Conservation (phyloP, 768 basidiomycete genomes). For the Termitomyces sp. region DNA sequence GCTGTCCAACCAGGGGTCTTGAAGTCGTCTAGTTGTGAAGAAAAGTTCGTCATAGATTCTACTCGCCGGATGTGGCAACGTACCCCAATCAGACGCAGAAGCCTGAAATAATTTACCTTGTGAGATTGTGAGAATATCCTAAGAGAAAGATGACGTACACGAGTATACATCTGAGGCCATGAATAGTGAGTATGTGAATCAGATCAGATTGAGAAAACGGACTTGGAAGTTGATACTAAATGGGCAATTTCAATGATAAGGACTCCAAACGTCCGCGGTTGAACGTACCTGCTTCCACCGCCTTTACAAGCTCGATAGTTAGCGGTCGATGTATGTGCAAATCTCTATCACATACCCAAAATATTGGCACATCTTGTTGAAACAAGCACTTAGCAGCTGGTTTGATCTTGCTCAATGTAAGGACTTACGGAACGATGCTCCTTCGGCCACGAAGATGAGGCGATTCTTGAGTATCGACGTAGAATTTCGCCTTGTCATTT, state of each 20-base stretch:
- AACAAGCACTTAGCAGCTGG: background rate
- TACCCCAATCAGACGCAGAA: slow-evolving; percentile 68
- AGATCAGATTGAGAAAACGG: background rate
- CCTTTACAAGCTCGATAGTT: slow-evolving; percentile 21
- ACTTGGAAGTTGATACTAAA: slow-evolving; percentile 67
- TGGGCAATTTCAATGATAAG: background rate
- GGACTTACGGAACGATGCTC: slow-evolving; percentile 60
- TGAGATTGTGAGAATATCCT: background rate
- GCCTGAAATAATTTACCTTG: slow-evolving; percentile 30
- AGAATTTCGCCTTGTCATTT: slow-evolving; percentile 73
- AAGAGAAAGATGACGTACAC: slow-evolving; percentile 26
- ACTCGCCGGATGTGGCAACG: slow-evolving; percentile 8
- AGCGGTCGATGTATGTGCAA: background rate
- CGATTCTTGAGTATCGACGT: slow-evolving; percentile 54
- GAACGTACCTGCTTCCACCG: slow-evolving; percentile 47
- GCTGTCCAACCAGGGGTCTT: slow-evolving; percentile 66
- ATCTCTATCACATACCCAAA: slow-evolving; percentile 31
- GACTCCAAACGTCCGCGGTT: background rate
- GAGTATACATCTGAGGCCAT: slow-evolving; percentile 57
- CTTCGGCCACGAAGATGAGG: slow-evolving; percentile 54
- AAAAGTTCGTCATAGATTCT: background rate
- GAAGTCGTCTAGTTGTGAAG: slow-evolving; percentile 51
- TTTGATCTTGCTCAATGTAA: background rate
- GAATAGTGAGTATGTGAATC: background rate
- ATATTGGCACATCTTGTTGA: slow-evolving; percentile 58